Percentiles rank a stretch among this genome's conserved stretches.
phyloP scores from a whole-genome alignment of 2,329 filamentous ascomycete genomes.

The Phaeophleospora eucalypticola region DNA sequence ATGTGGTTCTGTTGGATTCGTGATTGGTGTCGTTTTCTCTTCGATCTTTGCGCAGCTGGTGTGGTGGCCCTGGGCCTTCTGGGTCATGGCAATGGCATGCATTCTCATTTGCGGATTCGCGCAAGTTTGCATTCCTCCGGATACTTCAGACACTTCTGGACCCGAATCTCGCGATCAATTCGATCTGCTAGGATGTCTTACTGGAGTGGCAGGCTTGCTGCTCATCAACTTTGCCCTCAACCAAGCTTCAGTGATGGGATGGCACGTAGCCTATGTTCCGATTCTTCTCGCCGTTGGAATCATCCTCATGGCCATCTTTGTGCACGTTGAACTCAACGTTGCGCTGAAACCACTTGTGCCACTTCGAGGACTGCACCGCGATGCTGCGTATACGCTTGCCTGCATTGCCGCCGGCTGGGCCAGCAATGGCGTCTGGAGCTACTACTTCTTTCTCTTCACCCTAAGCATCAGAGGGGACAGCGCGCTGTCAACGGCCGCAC shows the following conservation, averaged over 20 bases:
- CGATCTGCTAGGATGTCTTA: slow-evolving; percentile 24
- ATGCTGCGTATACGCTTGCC: slow-evolving; percentile 24
- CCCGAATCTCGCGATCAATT: slow-evolving; percentile 14
- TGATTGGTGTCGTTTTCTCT: slow-evolving; percentile 31
- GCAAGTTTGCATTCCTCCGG: slow-evolving; percentile 23
- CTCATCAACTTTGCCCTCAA: slow-evolving; percentile 31
- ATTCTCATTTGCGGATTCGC: slow-evolving; percentile 13
- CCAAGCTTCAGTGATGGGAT: slow-evolving; percentile 27
- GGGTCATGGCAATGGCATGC: slow-evolving; percentile 22
- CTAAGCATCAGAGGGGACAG: neutral
- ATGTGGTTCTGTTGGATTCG: slow-evolving; percentile 31
- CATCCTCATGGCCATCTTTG: slow-evolving; percentile 24
- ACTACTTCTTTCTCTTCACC: slow-evolving; percentile 6
- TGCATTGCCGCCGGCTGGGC: slow-evolving; percentile 29
- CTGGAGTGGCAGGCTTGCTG: slow-evolving; percentile 28
- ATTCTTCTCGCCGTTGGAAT: slow-evolving; percentile 24
- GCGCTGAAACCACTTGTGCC: slow-evolving; percentile 20
- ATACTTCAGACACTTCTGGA: too few species aligned
- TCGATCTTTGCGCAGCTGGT: slow-evolving; percentile 30
- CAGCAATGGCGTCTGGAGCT: slow-evolving; percentile 30
- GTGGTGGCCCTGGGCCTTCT: slow-evolving; percentile 33
- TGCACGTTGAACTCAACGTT: slow-evolving; percentile 23
- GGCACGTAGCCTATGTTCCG: slow-evolving; percentile 24
- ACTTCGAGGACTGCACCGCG: slow-evolving; percentile 21
- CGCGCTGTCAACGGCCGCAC: slow-evolving; percentile 2